Conservation (phyloP, 148 eudicot species). For the Diospyros lotus region DNA sequence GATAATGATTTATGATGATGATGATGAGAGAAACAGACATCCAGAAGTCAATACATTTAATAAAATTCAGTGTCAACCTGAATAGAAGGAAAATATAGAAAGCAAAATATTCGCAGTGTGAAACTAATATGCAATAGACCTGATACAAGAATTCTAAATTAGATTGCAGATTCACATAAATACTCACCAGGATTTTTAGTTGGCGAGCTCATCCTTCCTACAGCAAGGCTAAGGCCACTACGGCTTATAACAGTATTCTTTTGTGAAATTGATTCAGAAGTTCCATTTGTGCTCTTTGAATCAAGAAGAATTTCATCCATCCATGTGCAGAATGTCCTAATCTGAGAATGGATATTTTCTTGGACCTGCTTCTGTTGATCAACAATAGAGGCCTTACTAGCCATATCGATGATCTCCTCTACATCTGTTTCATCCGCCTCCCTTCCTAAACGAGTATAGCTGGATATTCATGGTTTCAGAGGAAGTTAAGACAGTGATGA, state of each 20-base stretch:
- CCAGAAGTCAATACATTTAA: neutral
- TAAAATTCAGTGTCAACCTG: neutral
- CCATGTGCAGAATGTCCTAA: slow-evolving; percentile 44
- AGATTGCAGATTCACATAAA: neutral
- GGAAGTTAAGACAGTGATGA: slow-evolving; percentile 6
- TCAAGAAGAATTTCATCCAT: slow-evolving; percentile 78
- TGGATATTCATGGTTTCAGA: slow-evolving; percentile 27
- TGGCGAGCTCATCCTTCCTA: slow-evolving; percentile 48
- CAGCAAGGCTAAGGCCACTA: slow-evolving; percentile 83
- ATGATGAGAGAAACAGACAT: too few relatives aligned
- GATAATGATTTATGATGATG: too few relatives aligned
- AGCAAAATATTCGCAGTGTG: neutral
- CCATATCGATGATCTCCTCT: slow-evolving; percentile 87
- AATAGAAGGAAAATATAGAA: neutral
- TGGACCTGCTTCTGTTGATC: slow-evolving; percentile 88
- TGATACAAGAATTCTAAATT: neutral
- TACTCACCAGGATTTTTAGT: slow-evolving; percentile 47
- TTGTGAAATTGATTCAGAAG: slow-evolving; percentile 27
- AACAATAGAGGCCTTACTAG: slow-evolving; percentile 61
- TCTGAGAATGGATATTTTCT: slow-evolving; percentile 75
- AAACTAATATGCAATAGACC: neutral
- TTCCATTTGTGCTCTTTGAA: slow-evolving; percentile 22
- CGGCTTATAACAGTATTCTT: slow-evolving; percentile 29
- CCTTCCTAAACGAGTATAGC: slow-evolving; percentile 79
- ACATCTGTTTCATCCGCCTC: slow-evolving; percentile 78